phyloP scores from a whole-genome alignment of 192 early-diverging fungal genomes.

The Gonapodya sp. region DNA sequence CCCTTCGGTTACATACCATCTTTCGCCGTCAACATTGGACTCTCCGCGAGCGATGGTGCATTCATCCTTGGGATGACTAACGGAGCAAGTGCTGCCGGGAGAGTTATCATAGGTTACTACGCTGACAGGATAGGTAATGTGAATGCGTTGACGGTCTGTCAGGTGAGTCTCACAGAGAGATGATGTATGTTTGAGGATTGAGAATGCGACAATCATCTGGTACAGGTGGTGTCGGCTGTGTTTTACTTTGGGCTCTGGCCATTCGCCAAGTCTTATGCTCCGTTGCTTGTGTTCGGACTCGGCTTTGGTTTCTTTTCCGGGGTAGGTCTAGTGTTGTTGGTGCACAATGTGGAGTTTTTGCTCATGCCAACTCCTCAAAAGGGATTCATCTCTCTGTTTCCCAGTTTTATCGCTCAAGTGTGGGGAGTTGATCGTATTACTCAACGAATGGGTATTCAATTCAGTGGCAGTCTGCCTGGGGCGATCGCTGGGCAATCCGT shows the following conservation, averaged over 20 bases:
- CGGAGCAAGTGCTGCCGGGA: constrained; percentile 50
- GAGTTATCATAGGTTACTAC: constrained; percentile 51
- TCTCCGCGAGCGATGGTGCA: constrained; percentile 46
- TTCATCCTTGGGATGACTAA: constrained; percentile 58
- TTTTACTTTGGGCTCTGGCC: constrained; percentile 4
- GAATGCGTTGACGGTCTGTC: neutral
- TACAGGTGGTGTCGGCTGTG: neutral
- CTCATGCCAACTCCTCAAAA: constrained; percentile 10
- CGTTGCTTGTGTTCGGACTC: neutral
- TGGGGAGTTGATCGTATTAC: neutral
- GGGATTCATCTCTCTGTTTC: constrained; percentile 34
- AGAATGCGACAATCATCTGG: neutral
- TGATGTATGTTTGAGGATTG: neutral
- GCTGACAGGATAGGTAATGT: constrained; percentile 19
- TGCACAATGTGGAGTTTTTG: constrained; percentile 22
- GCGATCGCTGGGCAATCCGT: neutral
- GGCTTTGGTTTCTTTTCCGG: neutral
- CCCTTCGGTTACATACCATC: constrained; percentile 7
- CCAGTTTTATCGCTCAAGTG: constrained; percentile 13
- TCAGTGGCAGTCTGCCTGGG: neutral
- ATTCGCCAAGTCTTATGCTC: neutral
- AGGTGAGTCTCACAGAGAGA: neutral
- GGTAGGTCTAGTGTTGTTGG: neutral
- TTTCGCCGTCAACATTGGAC: constrained; percentile 45
- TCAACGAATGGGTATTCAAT: neutral